Conservation (phyloP, 1,139 yeast species). For the Schizosaccharomyces versatilis region DNA sequence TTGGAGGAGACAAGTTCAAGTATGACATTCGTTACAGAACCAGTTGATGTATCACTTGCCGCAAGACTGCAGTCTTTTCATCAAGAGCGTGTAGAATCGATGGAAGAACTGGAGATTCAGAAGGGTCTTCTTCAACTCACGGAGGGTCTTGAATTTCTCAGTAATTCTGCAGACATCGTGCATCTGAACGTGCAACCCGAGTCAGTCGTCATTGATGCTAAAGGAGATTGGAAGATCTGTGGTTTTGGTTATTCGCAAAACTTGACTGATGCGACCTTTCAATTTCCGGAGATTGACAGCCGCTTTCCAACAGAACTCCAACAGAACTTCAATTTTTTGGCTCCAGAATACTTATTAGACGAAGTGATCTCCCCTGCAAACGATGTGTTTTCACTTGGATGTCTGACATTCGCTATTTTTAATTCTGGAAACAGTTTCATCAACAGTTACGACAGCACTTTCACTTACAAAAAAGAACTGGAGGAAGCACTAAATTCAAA, state of each 20-base stretch:
- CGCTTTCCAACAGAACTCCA: slow-evolving; percentile 53
- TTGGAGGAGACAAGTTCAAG: slow-evolving; percentile 66
- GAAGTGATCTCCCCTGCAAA: slow-evolving; percentile 40
- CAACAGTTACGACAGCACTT: slow-evolving; percentile 19
- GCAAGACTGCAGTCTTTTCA: slow-evolving; percentile 11
- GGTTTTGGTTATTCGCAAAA: slow-evolving; percentile 40
- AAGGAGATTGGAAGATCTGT: slow-evolving; percentile 83
- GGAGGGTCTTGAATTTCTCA: slow-evolving; percentile 63
- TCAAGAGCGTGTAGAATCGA: slow-evolving; percentile 21
- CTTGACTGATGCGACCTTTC: slow-evolving; percentile 24
- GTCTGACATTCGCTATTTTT: slow-evolving; percentile 47
- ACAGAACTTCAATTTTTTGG: slow-evolving; percentile 47
- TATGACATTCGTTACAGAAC: slow-evolving; percentile 67
- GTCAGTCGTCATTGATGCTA: slow-evolving; percentile 53
- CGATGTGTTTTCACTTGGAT: slow-evolving; percentile 68
- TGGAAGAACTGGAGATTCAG: slow-evolving; percentile 53
- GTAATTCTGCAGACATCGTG: slow-evolving; percentile 48
- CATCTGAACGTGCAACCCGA: slow-evolving; percentile 65
- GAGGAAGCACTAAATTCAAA: slow-evolving; percentile 15
- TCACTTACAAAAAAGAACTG: slow-evolving; percentile 18
- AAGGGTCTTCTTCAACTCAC: slow-evolving; percentile 65
- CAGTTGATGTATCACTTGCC: slow-evolving; percentile 35
- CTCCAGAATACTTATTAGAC: slow-evolving; percentile 50
- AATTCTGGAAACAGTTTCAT: slow-evolving; percentile 21
- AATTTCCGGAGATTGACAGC: slow-evolving; percentile 44